Base-by-base conservation (phyloP, 106 monocot genomes). In the Dendrobium chrysotoxum region DNA sequence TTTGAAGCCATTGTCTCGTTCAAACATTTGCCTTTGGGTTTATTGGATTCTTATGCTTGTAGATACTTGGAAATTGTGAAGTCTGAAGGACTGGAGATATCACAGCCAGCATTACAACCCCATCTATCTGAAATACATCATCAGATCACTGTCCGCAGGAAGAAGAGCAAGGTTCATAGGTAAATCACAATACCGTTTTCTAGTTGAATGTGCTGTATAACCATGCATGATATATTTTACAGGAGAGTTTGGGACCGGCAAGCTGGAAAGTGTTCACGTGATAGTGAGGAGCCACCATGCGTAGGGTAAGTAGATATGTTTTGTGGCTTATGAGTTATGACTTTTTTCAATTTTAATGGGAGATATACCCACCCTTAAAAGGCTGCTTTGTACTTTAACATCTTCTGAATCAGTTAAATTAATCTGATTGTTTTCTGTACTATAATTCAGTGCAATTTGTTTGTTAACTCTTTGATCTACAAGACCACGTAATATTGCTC, bases 31-130 rank as follows among this genome's bases (percentile, higher is more conserved):
- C 53, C 12, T 54, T 54, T 54, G n/a, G 17, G 65, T 65, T 65
- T 21, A 65, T 65, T 65, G 8, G 21, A 21, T 65, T 65, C 25
- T 65, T 23, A 25, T 65, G 21, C 5, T 65, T 65, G 25, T 65
- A 65, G 65, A n/a, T 65, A 95, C 79, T 72, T 89, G 80, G 80
- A 86, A 53, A 89, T 91, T 78, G 61, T 95, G 79, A 91, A 91
- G 85, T 86, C 89, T 72, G 91, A 87, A 82, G 89, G 91, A 44
- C 82, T 95, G 35, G 95, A 95, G 76, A 93, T 95, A 77, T 93
- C 93, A 47, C 93, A 93, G 55, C 93, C 93, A 73, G 95, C 89
- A 57, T 79, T 95, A 11, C 89, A 93, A 78, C 87, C 91, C 35
- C 41, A 83, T 28, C 38, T 82, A 18, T 89, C 91, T 81, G 95